These are phyloP conservation scores for Euphorbia tirucalli DNA, from an alignment of 345 rosid species.

Conservation along the genomic window DNA sequence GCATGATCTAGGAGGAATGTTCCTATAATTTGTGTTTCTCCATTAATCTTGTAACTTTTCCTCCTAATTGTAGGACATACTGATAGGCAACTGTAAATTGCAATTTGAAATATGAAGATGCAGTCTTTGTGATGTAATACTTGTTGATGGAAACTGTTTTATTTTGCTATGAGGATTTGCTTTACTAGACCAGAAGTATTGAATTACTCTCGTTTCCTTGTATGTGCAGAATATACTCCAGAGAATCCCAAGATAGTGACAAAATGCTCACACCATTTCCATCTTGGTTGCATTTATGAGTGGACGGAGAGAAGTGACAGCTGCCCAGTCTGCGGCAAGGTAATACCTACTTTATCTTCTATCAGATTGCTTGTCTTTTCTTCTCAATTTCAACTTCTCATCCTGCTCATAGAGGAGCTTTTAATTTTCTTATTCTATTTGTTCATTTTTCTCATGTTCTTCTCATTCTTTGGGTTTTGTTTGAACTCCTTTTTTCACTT, in stretches of 20 bases:
- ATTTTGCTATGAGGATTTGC: no score
- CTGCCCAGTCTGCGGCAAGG: slow-evolving; percentile 99
- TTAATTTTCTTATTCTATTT: not conserved
- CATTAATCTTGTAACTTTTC: not conserved
- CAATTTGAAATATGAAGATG: not conserved
- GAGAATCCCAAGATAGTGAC: slow-evolving; percentile 95
- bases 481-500: not conserved
- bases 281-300: slow-evolving; percentile 97
- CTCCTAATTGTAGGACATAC: not conserved
- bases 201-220: not conserved
- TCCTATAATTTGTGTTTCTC: not conserved
- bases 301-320: slow-evolving; percentile 99
- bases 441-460: not conserved
- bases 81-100: not conserved
- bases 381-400: slow-evolving; percentile 5
- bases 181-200: no score
- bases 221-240: slow-evolving; percentile 74
- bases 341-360: slow-evolving; percentile 27
- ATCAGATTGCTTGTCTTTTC: not conserved
- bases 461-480: not conserved
- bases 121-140: slow-evolving; percentile 3
- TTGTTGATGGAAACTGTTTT: not conserved
- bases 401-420: not conserved
- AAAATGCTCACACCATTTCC: slow-evolving; percentile 92
- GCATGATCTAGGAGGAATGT: not conserved